Evolutionary conservation across 805 yeast genomes (phyloP).

Genomic region (Yarrowia sp.): DNA sequence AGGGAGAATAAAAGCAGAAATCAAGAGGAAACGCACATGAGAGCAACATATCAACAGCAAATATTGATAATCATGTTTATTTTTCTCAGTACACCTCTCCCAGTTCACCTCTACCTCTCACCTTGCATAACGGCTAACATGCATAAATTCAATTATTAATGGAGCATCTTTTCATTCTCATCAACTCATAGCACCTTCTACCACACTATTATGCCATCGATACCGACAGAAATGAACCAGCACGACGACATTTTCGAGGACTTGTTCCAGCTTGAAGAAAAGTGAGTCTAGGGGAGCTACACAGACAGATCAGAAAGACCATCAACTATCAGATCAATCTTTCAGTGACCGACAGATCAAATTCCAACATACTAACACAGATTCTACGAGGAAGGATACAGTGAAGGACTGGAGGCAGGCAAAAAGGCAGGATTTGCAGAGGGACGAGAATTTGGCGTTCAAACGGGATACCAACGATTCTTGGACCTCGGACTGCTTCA

Average conservation of each 20-base stretch:
- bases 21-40: too few species aligned
- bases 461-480: slow-evolving; percentile 53
- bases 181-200: neutral
- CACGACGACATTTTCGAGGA: slow-evolving; percentile 54
- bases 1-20: too few species aligned
- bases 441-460: slow-evolving; percentile 81
- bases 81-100: too few species aligned
- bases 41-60: too few species aligned
- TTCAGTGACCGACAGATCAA: too few species aligned
- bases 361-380: slow-evolving; percentile 44
- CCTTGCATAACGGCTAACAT: neutral
- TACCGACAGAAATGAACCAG: slow-evolving; percentile 34
- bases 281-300: slow-evolving; percentile 45
- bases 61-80: too few species aligned
- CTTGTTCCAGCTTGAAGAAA: slow-evolving; percentile 65
- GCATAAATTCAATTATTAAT: slow-evolving; percentile 8
- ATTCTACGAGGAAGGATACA: slow-evolving; percentile 70
- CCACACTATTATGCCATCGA: slow-evolving; percentile 1
- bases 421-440: slow-evolving; percentile 66
- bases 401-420: slow-evolving; percentile 73
- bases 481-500: slow-evolving; percentile 71
- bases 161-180: neutral
- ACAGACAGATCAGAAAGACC: neutral
- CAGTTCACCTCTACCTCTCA: too few species aligned
- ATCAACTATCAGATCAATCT: neutral